Evolutionary conservation across 352 stramenopile species (phyloP), one percentile per base, ranked within the genome.

Genomic region (Phytophthora pinifolia): DNA sequence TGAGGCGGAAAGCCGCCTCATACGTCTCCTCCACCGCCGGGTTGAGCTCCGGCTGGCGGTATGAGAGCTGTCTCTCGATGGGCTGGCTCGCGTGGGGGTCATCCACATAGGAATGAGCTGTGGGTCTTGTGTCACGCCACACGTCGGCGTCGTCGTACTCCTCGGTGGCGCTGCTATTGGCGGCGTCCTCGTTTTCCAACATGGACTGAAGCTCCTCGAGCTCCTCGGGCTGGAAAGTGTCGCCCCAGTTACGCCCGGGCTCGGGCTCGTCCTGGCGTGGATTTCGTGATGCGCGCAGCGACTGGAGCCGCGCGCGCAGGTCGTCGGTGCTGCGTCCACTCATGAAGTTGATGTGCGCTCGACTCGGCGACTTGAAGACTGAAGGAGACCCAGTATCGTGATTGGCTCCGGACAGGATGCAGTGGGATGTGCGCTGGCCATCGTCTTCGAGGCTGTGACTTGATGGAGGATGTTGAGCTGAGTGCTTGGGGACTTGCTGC

Each of bases 1-100:
- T 74, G 32, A 81, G 51, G 5, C 72, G 72, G 44, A 81, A 81
- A 4, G 72, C 72, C 3, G 65, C 62, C 44, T 81, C 67, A 46
- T 78, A 78, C 41, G 72, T 69, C 30, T 70, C 59, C 13, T 71
- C 54, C 8, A 42, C 32, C 8, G 51, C 18, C 13, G 31, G 43
- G 9, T 42, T 46, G 15, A 37, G 29, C 1, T 43, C 43, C 17
- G 43, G 12, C 18, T 46, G 38, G 29, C 45, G 22, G 39, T 41
- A 60, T n/a, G 57, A 65, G 35, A 55, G 49, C 25, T 65, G 57
- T 4, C 49, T 35, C 34, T 60, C 49, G 17, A 65, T 34, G 13
- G 49, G 35, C 20, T 34, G 20, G 12, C 55, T 41, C 27, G 9
- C 22, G 17, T 33, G 14, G 5, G 44, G 44, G 15, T 62, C 46